These are phyloP conservation scores for Candida chauliodis DNA, from an alignment of 805 yeast genomes.

Conservation along the genomic window DNA sequence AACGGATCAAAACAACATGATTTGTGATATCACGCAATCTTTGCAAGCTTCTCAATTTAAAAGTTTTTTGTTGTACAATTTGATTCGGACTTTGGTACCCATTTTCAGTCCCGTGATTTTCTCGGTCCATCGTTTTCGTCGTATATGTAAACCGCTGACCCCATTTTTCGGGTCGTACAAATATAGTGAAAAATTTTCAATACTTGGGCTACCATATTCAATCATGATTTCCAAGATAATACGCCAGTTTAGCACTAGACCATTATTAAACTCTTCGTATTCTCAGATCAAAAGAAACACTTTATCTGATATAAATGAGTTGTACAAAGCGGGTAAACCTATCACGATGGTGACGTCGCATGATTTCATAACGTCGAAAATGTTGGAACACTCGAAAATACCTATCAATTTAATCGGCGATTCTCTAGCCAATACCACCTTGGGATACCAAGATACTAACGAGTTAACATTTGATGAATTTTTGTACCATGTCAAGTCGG, in stretches of 20 bases:
- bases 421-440: constrained; percentile 86
- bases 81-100: too few species aligned
- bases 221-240: background rate
- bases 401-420: constrained; percentile 86
- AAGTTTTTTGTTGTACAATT: too few species aligned
- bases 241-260: constrained; percentile 1
- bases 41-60: too few species aligned
- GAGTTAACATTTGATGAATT: constrained; percentile 78
- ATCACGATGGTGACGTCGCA: constrained; percentile 72
- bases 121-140: too few species aligned
- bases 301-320: constrained; percentile 16
- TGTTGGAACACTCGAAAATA: constrained; percentile 62
- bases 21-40: too few species aligned
- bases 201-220: too few species aligned
- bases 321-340: constrained; percentile 22
- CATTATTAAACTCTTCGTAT: constrained; percentile 12
- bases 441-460: constrained; percentile 76
- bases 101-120: too few species aligned
- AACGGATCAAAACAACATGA: too few species aligned
- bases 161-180: too few species aligned
- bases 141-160: too few species aligned
- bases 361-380: constrained; percentile 71
- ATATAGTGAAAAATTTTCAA: too few species aligned
- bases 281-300: constrained; percentile 16
- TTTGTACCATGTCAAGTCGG: constrained; percentile 71